These are phyloP conservation scores for Barnettozyma pratensis DNA, from an alignment of 805 yeast genomes.

Conservation along the genomic window DNA sequence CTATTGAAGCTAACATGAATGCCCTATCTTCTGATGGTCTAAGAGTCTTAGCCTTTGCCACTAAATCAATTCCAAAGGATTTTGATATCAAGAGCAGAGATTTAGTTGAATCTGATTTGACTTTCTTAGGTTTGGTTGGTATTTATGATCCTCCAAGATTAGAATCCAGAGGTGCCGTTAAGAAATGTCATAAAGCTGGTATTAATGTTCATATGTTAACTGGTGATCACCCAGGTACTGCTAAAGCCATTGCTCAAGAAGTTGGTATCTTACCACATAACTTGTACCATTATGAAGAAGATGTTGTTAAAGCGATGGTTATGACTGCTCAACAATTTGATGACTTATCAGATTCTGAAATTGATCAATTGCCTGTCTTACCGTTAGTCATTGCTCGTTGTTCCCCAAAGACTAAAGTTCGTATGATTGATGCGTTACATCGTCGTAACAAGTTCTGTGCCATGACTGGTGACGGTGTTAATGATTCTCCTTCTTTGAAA, in stretches of 20 bases:
- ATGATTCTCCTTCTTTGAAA: constrained; percentile 74
- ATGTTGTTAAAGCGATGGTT: constrained; percentile 59
- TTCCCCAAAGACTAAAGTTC: constrained; percentile 77
- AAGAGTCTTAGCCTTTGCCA: constrained; percentile 69
- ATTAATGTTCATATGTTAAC: constrained; percentile 78
- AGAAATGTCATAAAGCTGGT: constrained; percentile 69
- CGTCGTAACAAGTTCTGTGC: constrained; percentile 61
- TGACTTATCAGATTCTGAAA: constrained; percentile 49
- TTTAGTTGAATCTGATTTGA: constrained; percentile 46
- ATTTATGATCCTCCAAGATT: constrained; percentile 79
- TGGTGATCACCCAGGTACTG: constrained; percentile 78
- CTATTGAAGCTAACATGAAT: constrained; percentile 52
- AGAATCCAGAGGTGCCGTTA: constrained; percentile 63
- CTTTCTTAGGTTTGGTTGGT: constrained; percentile 66
- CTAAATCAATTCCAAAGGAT: constrained; percentile 31
- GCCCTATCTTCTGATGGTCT: constrained; percentile 60
- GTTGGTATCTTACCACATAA: constrained; percentile 70
- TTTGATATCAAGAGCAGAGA: constrained; percentile 33
- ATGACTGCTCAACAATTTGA: constrained; percentile 76
- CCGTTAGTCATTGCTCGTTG: constrained; percentile 80
- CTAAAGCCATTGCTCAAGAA: constrained; percentile 76
- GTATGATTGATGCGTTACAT: constrained; percentile 75
- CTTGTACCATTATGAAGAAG: constrained; percentile 48
- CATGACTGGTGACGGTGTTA: constrained; percentile 84
- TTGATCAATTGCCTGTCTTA: constrained; percentile 59